Evolutionary conservation across 768 basidiomycete genomes (phyloP), one percentile per base, ranked within the genome.

Genomic region (Boletellus sp.): DNA sequence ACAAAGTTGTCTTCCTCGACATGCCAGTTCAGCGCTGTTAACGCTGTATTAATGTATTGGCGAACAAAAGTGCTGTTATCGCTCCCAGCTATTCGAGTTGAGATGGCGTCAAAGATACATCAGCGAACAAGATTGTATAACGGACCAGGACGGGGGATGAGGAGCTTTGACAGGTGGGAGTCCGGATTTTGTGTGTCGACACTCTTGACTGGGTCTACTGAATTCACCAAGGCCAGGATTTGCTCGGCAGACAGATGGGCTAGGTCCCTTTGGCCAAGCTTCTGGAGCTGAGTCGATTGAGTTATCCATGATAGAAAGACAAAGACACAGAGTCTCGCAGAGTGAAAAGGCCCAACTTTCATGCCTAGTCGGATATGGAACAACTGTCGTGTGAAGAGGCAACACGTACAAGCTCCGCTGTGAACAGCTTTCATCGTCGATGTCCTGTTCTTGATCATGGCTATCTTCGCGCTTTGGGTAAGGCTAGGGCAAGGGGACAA

Each of bases 391-490:
- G 59, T 44, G 53, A 58, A 58, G 42, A 24, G n/a, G n/a, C 17
- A 22, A 6, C 11, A 15, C 1, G 3, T 12, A 4, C 38, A 22
- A 22, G 32, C 19, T 23, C 34, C 47, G 35, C 34, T 22, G 35
- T 32, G 16, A n/a, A 24, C n/a, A 17, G 1, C 3, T 10, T n/a
- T 16, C 23, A 37, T 5, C n/a, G 20, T 54, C 16, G 17, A 44
- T 52, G 38, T 31, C 28, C 22, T 35, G 6, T 37, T 20, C 42
- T 45, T 56, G 48, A 51, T 31, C 36, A 92, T 92, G 90, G 77
- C 85, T 50, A 81, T 91, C 65, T 89, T 79, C 62, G 81, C 85
- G 60, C 80, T 92, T 45, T 92, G 90, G 90, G 90, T 88, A 72
- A 45, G 75, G 64, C 37, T 44, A 45, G 32, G 35, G 10, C 26